phyloP scores from a whole-genome alignment of 495 filamentous ascomycete genomes.

The Amniculicola lignicola region DNA sequence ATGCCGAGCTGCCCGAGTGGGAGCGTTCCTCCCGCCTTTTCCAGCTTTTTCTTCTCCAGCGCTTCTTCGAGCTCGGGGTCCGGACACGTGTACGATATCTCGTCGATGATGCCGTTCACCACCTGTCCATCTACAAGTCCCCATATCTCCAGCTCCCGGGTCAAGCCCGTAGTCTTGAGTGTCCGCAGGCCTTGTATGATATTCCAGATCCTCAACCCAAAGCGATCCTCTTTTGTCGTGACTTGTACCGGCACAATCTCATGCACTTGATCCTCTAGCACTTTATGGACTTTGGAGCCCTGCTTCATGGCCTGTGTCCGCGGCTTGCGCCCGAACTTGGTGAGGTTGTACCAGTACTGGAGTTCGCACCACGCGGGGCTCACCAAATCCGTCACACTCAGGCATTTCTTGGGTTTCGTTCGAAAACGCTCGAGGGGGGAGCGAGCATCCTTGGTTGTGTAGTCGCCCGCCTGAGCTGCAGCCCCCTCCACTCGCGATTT shows the following conservation, averaged over 20 bases:
- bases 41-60: slow-evolving; percentile 7
- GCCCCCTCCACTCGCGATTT: background rate
- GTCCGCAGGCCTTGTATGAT: slow-evolving; percentile 79
- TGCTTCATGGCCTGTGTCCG: slow-evolving; percentile 77
- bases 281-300: slow-evolving; percentile 74
- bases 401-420: slow-evolving; percentile 66
- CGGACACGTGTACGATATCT: slow-evolving; percentile 74
- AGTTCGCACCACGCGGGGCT: slow-evolving; percentile 94
- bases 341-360: slow-evolving; percentile 85
- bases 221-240: slow-evolving; percentile 73
- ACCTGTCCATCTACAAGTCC: slow-evolving; percentile 76
- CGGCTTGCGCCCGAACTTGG: slow-evolving; percentile 68
- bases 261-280: slow-evolving; percentile 80
- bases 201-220: slow-evolving; percentile 88
- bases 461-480: background rate
- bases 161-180: slow-evolving; percentile 73
- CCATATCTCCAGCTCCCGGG: slow-evolving; percentile 92
- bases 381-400: slow-evolving; percentile 88
- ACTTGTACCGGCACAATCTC: slow-evolving; percentile 68
- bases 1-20: slow-evolving; percentile 15
- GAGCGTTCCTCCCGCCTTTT: slow-evolving; percentile 8
- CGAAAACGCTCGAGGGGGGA: slow-evolving; percentile 76
- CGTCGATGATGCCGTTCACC: slow-evolving; percentile 87
- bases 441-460: slow-evolving; percentile 40
- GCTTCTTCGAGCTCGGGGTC: slow-evolving; percentile 62